Evolutionary conservation across 108 stramenopile species (phyloP).

Genomic region (Skeletonema marinoi): DNA sequence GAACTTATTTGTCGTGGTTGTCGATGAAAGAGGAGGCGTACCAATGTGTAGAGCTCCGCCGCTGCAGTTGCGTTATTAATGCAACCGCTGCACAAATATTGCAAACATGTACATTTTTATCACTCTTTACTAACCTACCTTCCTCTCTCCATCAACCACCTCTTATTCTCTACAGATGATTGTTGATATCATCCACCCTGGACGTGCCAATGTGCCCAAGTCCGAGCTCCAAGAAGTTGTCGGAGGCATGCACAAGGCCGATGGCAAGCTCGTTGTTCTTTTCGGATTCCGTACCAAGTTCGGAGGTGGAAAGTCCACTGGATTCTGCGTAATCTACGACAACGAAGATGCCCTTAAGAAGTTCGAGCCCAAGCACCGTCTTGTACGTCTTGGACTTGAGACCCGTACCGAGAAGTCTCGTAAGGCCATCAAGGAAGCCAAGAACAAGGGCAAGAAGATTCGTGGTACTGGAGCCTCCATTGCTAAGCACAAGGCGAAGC

Average conservation of each 20-base stretch:
- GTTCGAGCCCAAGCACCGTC: constrained; percentile 96
- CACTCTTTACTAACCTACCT: constrained; percentile 10
- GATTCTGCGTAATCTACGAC: constrained; percentile 98
- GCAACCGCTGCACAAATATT: not conserved
- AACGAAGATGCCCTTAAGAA: constrained; percentile 92
- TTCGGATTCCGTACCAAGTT: constrained; percentile 98
- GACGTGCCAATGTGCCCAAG: constrained; percentile 94
- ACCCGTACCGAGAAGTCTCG: constrained; percentile 92
- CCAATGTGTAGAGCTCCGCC: not conserved
- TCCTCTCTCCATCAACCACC: not conserved
- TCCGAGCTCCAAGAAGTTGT: constrained; percentile 92
- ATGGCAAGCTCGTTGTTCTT: constrained; percentile 80
- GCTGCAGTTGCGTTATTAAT: not conserved
- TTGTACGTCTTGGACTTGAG: constrained; percentile 85
- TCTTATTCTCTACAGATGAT: constrained; percentile 72
- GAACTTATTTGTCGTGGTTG: not conserved
- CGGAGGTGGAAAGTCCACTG: constrained; percentile 97
- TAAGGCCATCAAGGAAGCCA: constrained; percentile 99
- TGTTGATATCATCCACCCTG: constrained; percentile 97
- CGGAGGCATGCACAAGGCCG: constrained; percentile 94
- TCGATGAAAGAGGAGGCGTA: not conserved
- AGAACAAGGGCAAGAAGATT: constrained; percentile 98
- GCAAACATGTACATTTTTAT: not conserved
- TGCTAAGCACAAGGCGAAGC: constrained; percentile 99
- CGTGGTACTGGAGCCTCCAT: constrained; percentile 97